Percentiles rank a stretch among this genome's conserved stretches.
Evolutionary conservation across 225 moss, liverwort and hornwort genomes (phyloP).

Genomic region (Straminergon stramineum): DNA sequence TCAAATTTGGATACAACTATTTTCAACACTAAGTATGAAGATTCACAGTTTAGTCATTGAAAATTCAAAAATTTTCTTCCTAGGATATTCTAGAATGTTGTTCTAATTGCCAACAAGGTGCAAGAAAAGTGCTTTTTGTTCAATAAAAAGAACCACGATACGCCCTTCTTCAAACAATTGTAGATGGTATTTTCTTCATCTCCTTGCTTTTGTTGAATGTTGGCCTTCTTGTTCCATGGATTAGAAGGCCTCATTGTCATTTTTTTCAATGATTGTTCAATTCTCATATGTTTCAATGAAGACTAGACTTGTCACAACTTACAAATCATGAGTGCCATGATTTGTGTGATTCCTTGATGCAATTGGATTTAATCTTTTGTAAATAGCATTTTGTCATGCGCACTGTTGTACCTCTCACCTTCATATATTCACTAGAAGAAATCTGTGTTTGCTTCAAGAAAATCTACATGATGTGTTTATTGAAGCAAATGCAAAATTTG

Average conservation of each 20-base stretch:
- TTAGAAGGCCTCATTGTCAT: neutral
- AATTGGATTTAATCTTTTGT: too few species aligned
- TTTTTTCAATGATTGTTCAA: neutral
- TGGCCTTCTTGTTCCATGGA: neutral
- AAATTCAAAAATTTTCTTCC: neutral
- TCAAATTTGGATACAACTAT: too few species aligned
- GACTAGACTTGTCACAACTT: neutral
- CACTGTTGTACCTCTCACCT: too few species aligned
- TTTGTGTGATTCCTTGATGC: too few species aligned
- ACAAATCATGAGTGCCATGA: too few species aligned
- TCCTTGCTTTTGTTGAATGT: neutral
- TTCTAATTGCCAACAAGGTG: rapidly evolving
- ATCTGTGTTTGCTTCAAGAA: too few species aligned
- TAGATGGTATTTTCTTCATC: neutral
- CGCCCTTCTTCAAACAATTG: neutral
- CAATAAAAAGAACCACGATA: neutral
- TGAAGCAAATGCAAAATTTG: too few species aligned
- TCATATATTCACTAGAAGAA: too few species aligned
- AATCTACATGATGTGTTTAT: too few species aligned
- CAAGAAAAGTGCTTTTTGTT: neutral
- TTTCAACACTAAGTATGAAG: too few species aligned
- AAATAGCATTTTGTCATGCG: too few species aligned
- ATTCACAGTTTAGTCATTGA: neutral
- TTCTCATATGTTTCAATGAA: neutral
- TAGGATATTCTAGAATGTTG: rapidly evolving